Conservation (phyloP, 371 early-diverging fungal genomes). For the Mucor circinelloides region DNA sequence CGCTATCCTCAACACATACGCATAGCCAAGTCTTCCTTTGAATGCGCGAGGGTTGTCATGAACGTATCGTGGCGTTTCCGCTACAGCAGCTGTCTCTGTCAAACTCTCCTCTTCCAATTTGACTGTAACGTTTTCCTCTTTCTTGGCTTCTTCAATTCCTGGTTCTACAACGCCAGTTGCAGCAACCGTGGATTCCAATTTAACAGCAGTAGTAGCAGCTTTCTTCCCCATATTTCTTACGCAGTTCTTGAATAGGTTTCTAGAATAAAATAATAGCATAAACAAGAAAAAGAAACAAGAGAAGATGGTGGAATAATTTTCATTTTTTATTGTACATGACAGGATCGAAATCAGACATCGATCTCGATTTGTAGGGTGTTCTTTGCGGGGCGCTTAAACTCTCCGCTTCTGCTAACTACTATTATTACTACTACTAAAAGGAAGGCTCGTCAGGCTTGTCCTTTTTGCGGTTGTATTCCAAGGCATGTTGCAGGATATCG, state of each 20-base stretch:
- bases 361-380: neutral
- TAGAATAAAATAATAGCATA: neutral
- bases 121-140: neutral
- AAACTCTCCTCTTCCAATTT: neutral
- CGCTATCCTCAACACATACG: slow-evolving; percentile 2
- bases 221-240: neutral
- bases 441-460: slow-evolving; percentile 15
- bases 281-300: neutral
- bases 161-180: neutral
- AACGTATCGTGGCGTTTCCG: slow-evolving; percentile 10
- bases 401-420: neutral
- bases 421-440: neutral
- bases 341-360: neutral
- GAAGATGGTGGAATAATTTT: no score
- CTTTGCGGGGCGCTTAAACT: neutral
- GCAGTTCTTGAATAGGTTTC: neutral
- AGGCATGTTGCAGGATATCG: slow-evolving; percentile 43
- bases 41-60: slow-evolving; percentile 20
- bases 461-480: slow-evolving; percentile 28
- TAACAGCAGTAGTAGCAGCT: neutral
- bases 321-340: neutral
- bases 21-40: slow-evolving; percentile 30
- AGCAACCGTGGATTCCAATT: neutral
- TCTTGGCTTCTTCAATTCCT: neutral
- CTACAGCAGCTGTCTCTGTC: neutral